Evolutionary conservation across 192 early-diverging fungal genomes (phyloP).

Genomic region (Backusella psychrophila): DNA sequence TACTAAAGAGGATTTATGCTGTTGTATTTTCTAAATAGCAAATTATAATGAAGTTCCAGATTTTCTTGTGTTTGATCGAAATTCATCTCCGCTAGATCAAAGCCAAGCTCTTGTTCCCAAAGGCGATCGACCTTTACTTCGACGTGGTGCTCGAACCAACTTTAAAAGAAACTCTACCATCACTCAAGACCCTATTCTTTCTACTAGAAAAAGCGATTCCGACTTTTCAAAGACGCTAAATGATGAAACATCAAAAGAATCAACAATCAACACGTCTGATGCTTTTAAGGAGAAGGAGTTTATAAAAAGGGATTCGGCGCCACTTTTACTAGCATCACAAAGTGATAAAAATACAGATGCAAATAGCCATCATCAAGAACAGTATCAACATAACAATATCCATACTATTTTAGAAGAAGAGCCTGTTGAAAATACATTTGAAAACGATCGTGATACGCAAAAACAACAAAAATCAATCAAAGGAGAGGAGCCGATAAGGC

Average conservation of each 20-base stretch:
- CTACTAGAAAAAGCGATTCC: conserved; percentile 4
- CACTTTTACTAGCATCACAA: not conserved
- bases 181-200: not conserved
- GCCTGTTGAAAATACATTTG: not conserved
- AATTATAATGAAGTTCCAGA: conserved; percentile 6
- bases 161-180: conserved; percentile 49
- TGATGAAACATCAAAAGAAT: conserved; percentile 2
- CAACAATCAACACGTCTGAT: not conserved
- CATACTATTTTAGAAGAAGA: conserved; percentile 10
- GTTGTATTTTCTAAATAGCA: not conserved
- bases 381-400: not conserved
- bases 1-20: conserved; percentile 3
- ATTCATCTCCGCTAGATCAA: conserved; percentile 41
- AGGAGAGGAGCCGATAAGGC: not conserved
- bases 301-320: not conserved
- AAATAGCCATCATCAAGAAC: not conserved
- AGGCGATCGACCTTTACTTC: conserved; percentile 38
- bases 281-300: conserved; percentile 2
- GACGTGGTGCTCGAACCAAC: conserved; percentile 50
- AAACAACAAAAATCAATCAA: not conserved
- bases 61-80: conserved; percentile 35
- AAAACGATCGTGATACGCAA: not conserved
- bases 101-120: conserved; percentile 41
- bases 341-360: not conserved
- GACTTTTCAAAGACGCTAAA: not conserved